Evolutionary conservation across 179 eudicot genomes (phyloP).

Genomic region (Amaranthus tricolor): DNA sequence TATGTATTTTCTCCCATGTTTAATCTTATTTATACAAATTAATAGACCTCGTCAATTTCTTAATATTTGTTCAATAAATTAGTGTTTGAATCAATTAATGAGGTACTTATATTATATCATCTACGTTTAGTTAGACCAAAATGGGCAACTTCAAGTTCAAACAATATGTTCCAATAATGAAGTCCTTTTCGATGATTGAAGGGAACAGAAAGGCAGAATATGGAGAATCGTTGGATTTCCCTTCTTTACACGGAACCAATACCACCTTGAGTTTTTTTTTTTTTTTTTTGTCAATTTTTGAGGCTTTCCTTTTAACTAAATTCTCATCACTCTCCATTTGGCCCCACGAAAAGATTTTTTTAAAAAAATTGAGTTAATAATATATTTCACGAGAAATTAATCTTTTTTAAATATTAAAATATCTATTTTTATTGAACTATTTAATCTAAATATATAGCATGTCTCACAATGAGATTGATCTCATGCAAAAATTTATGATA

Average conservation of each 20-base stretch:
- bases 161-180: neutral
- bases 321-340: neutral
- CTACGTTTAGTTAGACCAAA: too few relatives aligned
- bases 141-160: neutral
- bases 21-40: too few relatives aligned
- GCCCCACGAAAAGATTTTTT: conserved; percentile 12
- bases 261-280: neutral
- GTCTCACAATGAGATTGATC: too few relatives aligned
- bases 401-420: neutral
- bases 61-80: too few relatives aligned
- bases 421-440: too few relatives aligned
- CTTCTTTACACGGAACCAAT: conserved; percentile 36
- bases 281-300: conserved; percentile 41
- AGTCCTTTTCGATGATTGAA: neutral
- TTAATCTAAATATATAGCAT: too few relatives aligned
- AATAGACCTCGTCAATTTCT: too few relatives aligned
- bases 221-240: conserved; percentile 13
- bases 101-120: too few relatives aligned
- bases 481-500: too few relatives aligned
- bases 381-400: neutral
- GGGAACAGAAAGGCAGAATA: neutral
- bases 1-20: too few relatives aligned
- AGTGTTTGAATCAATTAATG: too few relatives aligned
- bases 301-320: conserved; percentile 31
- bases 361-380: too few relatives aligned